These are phyloP conservation scores for Dendrocalamus latiflorus DNA, from an alignment of 202 grass and related monocot genomes.

Conservation along the genomic window DNA sequence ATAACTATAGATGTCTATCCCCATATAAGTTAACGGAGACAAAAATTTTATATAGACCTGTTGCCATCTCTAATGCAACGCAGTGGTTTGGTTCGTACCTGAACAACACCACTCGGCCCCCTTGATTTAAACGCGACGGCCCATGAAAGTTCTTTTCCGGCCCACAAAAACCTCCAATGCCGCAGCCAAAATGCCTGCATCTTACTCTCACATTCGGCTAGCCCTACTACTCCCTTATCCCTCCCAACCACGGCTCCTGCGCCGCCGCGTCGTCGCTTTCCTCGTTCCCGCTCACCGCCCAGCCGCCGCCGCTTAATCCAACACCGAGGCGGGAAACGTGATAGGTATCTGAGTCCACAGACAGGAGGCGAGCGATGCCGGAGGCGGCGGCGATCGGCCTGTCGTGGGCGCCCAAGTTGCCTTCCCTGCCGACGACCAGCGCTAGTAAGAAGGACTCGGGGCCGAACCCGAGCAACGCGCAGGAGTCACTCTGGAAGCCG, in stretches of 20 bases:
- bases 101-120: neutral
- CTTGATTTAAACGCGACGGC: neutral
- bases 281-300: neutral
- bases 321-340: neutral
- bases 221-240: neutral
- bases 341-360: no score
- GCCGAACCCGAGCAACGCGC: conserved; percentile 12
- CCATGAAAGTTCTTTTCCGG: neutral
- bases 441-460: neutral
- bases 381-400: conserved; percentile 34
- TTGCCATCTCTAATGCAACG: no score
- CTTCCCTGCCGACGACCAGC: conserved; percentile 17
- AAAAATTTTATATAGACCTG: no score
- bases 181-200: neutral
- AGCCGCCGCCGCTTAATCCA: neutral
- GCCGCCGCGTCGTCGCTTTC: neutral
- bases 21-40: no score
- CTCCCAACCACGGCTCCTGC: no score
- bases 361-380: neutral
- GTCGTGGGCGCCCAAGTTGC: conserved; percentile 47
- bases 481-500: conserved; percentile 48
- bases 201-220: neutral
- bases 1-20: no score
- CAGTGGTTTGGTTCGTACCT: neutral
- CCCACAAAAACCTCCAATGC: neutral